Evolutionary conservation across 768 basidiomycete species (phyloP).

Genomic region (Tylopilus felleus): DNA sequence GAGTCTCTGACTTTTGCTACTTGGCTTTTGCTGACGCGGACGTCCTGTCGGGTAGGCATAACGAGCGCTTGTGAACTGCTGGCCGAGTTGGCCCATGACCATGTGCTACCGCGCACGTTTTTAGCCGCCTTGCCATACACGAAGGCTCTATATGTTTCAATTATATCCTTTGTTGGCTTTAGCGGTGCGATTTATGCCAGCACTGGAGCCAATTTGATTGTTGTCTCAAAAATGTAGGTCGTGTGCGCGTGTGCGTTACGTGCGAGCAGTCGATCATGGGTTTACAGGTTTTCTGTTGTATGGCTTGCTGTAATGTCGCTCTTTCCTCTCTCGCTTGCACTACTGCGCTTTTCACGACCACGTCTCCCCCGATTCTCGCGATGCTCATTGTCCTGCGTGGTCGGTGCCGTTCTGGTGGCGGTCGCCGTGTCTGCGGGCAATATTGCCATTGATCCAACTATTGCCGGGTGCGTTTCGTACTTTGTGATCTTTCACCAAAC

Average conservation of each 20-base stretch:
- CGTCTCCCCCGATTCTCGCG: slow-evolving; percentile 44
- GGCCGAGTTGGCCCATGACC: slow-evolving; percentile 55
- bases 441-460: slow-evolving; percentile 52
- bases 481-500: not conserved
- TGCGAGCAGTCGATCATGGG: not conserved
- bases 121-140: slow-evolving; percentile 47
- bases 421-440: slow-evolving; percentile 54
- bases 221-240: slow-evolving; percentile 59
- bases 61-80: slow-evolving; percentile 57
- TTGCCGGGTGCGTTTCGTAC: slow-evolving; percentile 43
- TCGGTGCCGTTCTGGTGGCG: slow-evolving; percentile 42
- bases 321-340: slow-evolving; percentile 57
- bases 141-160: slow-evolving; percentile 49
- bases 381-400: slow-evolving; percentile 41
- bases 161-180: slow-evolving; percentile 48
- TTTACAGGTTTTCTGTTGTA: slow-evolving; percentile 57
- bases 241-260: not conserved
- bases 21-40: slow-evolving; percentile 4
- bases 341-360: slow-evolving; percentile 65
- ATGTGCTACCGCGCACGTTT: slow-evolving; percentile 55
- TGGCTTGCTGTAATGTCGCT: slow-evolving; percentile 65
- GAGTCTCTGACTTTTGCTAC: slow-evolving; percentile 4
- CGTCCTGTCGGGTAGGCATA: slow-evolving; percentile 39
- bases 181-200: slow-evolving; percentile 55
- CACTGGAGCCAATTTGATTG: slow-evolving; percentile 46